These are phyloP conservation scores for Pseudogymnoascus sp. DNA, from an alignment of 2,329 filamentous ascomycete genomes.

Conservation along the genomic window DNA sequence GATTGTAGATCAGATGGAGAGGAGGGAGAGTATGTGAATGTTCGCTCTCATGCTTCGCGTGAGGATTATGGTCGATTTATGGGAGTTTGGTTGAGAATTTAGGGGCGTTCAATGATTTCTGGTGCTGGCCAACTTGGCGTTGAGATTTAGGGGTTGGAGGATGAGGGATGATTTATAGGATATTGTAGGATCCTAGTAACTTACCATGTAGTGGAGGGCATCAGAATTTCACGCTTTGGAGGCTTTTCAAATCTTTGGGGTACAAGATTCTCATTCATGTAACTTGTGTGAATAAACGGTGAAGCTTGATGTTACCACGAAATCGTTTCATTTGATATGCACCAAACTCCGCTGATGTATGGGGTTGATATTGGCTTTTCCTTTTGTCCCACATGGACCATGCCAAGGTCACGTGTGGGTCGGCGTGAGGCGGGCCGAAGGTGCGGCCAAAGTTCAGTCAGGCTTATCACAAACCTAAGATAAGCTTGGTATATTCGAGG, in stretches of 20 bases:
- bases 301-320: too few relatives aligned
- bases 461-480: too few relatives aligned
- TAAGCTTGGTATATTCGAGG: not conserved
- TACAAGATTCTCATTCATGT: not conserved
- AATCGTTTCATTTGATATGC: too few relatives aligned
- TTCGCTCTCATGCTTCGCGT: too few relatives aligned
- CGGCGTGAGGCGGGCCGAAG: not conserved
- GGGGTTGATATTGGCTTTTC: not conserved
- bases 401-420: constrained; percentile 2
- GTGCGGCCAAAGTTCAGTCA: not conserved
- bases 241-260: not conserved
- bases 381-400: not conserved
- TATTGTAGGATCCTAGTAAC: not conserved
- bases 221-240: not conserved
- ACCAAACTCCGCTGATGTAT: too few relatives aligned
- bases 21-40: not conserved
- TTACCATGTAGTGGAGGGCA: not conserved
- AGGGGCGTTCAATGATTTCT: not conserved
- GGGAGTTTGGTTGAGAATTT: not conserved
- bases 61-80: not conserved
- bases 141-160: not conserved
- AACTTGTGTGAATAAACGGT: too few relatives aligned
- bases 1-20: constrained; percentile 7
- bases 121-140: not conserved
- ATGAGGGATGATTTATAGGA: not conserved